Percentiles rank a stretch among this genome's conserved stretches.
Evolutionary conservation across 208 protist genomes (phyloP).

Genomic region (Angomonas ambiguus): DNA sequence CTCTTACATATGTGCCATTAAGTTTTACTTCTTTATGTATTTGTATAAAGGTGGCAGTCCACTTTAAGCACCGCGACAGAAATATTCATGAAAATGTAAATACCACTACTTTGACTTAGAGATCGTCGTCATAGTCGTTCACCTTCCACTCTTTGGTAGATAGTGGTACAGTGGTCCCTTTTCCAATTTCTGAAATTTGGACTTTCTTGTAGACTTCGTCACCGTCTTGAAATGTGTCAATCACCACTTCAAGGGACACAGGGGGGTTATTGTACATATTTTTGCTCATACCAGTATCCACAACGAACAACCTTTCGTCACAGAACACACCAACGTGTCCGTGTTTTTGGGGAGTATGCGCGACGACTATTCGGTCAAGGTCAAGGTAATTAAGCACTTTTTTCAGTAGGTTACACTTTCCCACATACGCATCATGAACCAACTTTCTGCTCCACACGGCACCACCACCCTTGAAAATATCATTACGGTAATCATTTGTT

Average conservation of each 20-base stretch:
- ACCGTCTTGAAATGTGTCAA: slow-evolving; percentile 14
- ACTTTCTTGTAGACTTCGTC: no score
- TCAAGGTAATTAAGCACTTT: slow-evolving; percentile 22
- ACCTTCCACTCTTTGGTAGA: no score
- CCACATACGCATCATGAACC: slow-evolving; percentile 30
- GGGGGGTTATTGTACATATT: slow-evolving; percentile 52
- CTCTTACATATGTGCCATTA: no score
- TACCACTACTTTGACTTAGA: neutral
- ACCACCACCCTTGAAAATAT: slow-evolving; percentile 30
- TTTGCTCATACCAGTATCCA: slow-evolving; percentile 38
- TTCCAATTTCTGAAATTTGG: no score
- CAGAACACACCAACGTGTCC: slow-evolving; percentile 39
- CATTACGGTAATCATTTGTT: slow-evolving; percentile 19
- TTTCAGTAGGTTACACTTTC: slow-evolving; percentile 24
- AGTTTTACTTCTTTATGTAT: no score
- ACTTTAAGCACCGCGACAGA: no score
- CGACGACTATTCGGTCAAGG: slow-evolving; percentile 43
- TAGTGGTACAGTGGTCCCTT: no score
- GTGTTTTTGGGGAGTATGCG: slow-evolving; percentile 40
- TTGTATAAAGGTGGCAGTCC: no score
- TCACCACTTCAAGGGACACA: slow-evolving; percentile 38
- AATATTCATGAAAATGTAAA: neutral
- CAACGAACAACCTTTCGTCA: slow-evolving; percentile 27
- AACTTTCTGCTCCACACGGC: slow-evolving; percentile 50
- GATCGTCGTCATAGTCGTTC: no score